These are phyloP conservation scores for Rehmannia glutinosa DNA, from an alignment of 257 asterid genomes.

Conservation along the genomic window DNA sequence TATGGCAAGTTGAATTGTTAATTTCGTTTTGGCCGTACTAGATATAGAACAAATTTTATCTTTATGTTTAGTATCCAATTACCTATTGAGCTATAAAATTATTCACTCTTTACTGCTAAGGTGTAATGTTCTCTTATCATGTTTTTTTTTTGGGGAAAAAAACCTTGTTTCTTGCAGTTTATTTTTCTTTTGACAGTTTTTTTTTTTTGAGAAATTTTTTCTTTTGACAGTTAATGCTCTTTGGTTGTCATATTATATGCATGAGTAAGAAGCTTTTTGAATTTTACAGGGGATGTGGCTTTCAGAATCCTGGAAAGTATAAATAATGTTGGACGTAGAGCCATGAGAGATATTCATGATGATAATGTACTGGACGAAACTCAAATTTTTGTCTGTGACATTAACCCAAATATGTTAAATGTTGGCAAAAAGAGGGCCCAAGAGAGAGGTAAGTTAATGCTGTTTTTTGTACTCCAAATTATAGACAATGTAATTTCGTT, in stretches of 20 bases:
- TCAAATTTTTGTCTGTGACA: slow-evolving; percentile 74
- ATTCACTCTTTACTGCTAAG: neutral
- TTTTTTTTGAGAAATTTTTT: no score
- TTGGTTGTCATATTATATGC: slow-evolving; percentile 11
- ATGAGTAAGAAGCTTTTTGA: slow-evolving; percentile 22
- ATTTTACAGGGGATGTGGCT: slow-evolving; percentile 91
- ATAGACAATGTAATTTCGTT: neutral
- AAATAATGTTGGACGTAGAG: slow-evolving; percentile 46
- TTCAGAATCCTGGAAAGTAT: slow-evolving; percentile 75
- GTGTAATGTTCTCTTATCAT: neutral
- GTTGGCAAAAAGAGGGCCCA: slow-evolving; percentile 84
- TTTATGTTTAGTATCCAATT: neutral
- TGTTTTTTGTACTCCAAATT: neutral
- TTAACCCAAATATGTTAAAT: slow-evolving; percentile 80
- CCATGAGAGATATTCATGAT: slow-evolving; percentile 54
- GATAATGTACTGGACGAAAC: slow-evolving; percentile 65
- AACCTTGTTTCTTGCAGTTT: slow-evolving; percentile 3
- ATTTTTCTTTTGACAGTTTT: neutral
- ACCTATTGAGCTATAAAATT: neutral
- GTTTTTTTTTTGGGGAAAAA: neutral
- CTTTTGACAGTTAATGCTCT: neutral
- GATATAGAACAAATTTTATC: neutral
- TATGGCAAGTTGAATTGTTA: slow-evolving; percentile 1
- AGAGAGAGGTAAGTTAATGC: slow-evolving; percentile 54
- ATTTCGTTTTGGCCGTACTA: neutral